These are phyloP conservation scores for Lagenaria siceraria DNA, from an alignment of 306 rosid genomes.

Conservation along the genomic window DNA sequence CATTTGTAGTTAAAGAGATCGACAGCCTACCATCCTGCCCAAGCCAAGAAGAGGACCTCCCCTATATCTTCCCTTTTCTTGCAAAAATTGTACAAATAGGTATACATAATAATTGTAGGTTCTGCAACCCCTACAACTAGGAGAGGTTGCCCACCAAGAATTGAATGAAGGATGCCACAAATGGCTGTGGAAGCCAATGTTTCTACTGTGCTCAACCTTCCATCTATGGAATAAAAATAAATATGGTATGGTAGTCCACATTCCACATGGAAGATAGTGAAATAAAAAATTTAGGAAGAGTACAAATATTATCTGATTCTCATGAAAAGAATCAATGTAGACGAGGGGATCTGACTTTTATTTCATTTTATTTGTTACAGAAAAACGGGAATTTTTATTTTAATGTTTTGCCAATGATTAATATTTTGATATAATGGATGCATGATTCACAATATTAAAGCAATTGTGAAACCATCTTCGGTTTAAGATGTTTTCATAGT, in stretches of 20 bases:
- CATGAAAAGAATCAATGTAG: not conserved
- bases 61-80: slow-evolving; percentile 50
- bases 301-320: not conserved
- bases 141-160: slow-evolving; percentile 76
- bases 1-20: not conserved
- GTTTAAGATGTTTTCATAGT: not conserved
- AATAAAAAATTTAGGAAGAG: not conserved
- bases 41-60: slow-evolving; percentile 43
- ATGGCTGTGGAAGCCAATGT: slow-evolving; percentile 69
- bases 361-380: not conserved
- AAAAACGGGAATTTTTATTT: not conserved
- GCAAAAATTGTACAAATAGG: slow-evolving; percentile 51
- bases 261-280: not conserved
- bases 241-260: not conserved
- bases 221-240: slow-evolving; percentile 30
- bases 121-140: slow-evolving; percentile 68
- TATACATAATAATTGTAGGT: slow-evolving; percentile 74
- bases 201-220: slow-evolving; percentile 65
- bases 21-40: slow-evolving; percentile 72
- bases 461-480: not conserved
- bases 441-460: not conserved
- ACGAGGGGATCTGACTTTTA: not conserved
- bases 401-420: not conserved
- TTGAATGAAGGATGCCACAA: slow-evolving; percentile 70
- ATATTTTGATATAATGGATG: not conserved